Base-by-base conservation (phyloP, 2,329 filamentous ascomycete genomes). In the Teratosphaeria epicoccoides region DNA sequence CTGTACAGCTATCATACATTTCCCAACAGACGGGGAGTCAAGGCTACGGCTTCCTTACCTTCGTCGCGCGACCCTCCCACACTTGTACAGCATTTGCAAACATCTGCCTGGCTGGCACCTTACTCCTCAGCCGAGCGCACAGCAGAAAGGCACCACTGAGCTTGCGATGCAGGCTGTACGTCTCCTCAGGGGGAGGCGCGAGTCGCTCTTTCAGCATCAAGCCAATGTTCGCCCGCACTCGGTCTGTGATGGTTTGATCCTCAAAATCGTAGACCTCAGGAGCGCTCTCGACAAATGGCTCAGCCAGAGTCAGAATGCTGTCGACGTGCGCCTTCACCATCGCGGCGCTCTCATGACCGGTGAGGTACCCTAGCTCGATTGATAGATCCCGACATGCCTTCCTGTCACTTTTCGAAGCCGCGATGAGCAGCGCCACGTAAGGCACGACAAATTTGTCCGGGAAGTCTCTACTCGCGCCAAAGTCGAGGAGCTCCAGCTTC, bases 191-290 rank as follows among this genome's bases (percentile, higher is more conserved):
- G 23, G 94, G 93, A 23, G 93, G 91, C 14, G 88, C 82, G 20
- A 98, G 72, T 29, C 93, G 75, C 74, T 98, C 93, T 52, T 81
- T 80, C 46, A 98, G 77, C 93, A 98, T 98, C 49, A 95, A 74
- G 14, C 93, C 93, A 59, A 98, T 97, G 49, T 95, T 77, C 3
- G 76, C 79, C 63, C 90, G 83, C 52, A 98, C 91, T 44, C 94
- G 79, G 64, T 97, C 90, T 1, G 93, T 98, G 60, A 98, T 97
- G 1, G 91, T 98, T 74, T 98, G 93, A 63, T 91, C 82, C 54
- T 80, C 75, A 70, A 98, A 98, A 67, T 98, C 88, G 68, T 98
- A 98, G 0, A 94, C 71, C 48, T 86, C 84, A 0, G 89, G 87
- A 0, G 89, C 87, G n/a, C 58, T 60, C 3, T 76, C 76, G 60